Evolutionary conservation across 371 early-diverging fungal species (phyloP), one percentile per base, ranked within the genome.

Genomic region (Mucor velutinosus): DNA sequence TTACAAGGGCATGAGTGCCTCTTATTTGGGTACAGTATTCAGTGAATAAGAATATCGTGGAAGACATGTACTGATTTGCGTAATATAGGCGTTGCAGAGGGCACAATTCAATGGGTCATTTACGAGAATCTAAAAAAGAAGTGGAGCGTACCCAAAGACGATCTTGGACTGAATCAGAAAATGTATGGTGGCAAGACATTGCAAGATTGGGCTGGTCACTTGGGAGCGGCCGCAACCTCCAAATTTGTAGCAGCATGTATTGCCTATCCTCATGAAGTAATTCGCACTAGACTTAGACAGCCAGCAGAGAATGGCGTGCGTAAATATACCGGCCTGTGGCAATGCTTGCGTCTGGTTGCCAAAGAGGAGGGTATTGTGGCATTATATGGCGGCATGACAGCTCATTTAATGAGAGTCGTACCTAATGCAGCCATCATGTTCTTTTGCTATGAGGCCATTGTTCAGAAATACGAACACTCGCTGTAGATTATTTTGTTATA

Each of bases 381-480:
- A 4, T 76, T 97, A 25, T 98, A 98, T 76, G 95, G 97, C 61
- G 99, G 99, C 29, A 85, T 98, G 87, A 91, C 95, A 11, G 94
- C 97, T 8, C 98, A 97, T 76, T 80, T 98, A 69, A 76, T 97
- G 84, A 88, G 99, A 43, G 95, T 94, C 1, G 98, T 98, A 3
- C 99, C 99, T 17, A 97, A 97, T 75, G 95, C 97, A 2, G 95
- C 96, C 14, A 96, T 97, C 71, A 87, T 97, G 92, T 97, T 98
- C 78, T 88, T 95, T 69, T 90, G 92, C 53, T 97, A 96, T 70
- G 97, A 97, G 71, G 77, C 91, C 25, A 90, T 95, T 53, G 76
- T 96, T 35, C 82, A 93, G 61, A 76, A 78, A 35, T 83, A 78
- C 67, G 81, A 76, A 33, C 57, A 57, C 23, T 53, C 53, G 2